Conservation (phyloP, 441 rosid genomes). For the Francoa sonchifolia region DNA sequence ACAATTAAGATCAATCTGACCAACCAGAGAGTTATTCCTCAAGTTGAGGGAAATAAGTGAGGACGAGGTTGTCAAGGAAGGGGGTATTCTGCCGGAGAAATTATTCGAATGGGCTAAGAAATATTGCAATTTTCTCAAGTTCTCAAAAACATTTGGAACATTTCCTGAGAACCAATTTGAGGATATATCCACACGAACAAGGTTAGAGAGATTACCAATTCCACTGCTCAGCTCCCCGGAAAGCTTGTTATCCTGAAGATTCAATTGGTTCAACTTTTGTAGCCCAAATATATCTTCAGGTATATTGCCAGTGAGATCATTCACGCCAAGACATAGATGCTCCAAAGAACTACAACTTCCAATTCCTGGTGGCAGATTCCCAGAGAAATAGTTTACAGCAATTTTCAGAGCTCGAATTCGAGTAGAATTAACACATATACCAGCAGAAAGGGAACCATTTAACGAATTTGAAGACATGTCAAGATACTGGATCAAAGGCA, state of each 20-base stretch:
- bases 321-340: constrained; percentile 43
- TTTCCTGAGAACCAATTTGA: constrained; percentile 37
- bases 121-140: constrained; percentile 21
- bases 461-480: constrained; percentile 37
- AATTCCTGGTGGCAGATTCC: constrained; percentile 29
- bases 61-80: constrained; percentile 42
- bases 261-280: constrained; percentile 25
- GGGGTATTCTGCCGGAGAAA: constrained; percentile 46
- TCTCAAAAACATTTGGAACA: constrained; percentile 49
- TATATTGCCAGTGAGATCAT: constrained; percentile 41
- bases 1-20: constrained; percentile 42
- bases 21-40: constrained; percentile 60
- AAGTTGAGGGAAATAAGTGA: constrained; percentile 41
- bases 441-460: constrained; percentile 34
- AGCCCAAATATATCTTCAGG: constrained; percentile 41
- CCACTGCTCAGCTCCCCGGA: constrained; percentile 34
- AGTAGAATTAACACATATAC: constrained; percentile 39
- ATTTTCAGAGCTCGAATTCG: constrained; percentile 21
- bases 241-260: constrained; percentile 42
- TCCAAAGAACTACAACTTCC: constrained; percentile 39
- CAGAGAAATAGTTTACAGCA: constrained; percentile 44
- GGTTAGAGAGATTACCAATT: constrained; percentile 30
- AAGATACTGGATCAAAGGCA: constrained; percentile 31
- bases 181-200: constrained; percentile 50
- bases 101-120: constrained; percentile 38